Evolutionary conservation across 805 yeast species (phyloP).

Genomic region (Candida lessepsii): DNA sequence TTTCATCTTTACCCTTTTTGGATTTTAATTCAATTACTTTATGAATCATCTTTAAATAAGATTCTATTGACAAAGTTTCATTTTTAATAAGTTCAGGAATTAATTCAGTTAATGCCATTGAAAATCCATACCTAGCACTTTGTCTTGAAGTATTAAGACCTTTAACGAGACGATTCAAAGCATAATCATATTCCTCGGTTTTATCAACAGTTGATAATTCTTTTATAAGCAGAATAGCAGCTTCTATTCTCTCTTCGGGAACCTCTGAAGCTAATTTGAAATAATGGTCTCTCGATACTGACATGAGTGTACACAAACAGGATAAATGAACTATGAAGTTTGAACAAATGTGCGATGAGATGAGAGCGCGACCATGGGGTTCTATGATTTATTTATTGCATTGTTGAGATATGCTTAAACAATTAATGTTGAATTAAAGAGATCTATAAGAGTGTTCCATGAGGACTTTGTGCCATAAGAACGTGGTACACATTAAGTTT

Average conservation of each 20-base stretch:
- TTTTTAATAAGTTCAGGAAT: slow-evolving; percentile 33
- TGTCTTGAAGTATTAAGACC: slow-evolving; percentile 83
- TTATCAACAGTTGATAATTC: slow-evolving; percentile 49
- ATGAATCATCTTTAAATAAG: slow-evolving; percentile 39
- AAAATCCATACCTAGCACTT: slow-evolving; percentile 82
- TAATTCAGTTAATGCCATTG: slow-evolving; percentile 80
- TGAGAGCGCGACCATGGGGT: slow-evolving; percentile 7
- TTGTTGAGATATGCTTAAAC: slow-evolving; percentile 8
- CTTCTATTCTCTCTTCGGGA: slow-evolving; percentile 65
- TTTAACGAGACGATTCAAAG: slow-evolving; percentile 70
- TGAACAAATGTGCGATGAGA: neutral
- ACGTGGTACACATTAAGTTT: too few species aligned
- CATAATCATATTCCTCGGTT: slow-evolving; percentile 74
- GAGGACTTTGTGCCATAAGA: too few species aligned
- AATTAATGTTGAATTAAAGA: slow-evolving; percentile 7
- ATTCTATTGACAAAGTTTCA: slow-evolving; percentile 31
- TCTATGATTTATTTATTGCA: slow-evolving; percentile 4
- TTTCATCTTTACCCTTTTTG: slow-evolving; percentile 75
- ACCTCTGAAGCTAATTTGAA: slow-evolving; percentile 75
- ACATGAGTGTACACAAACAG: slow-evolving; percentile 15
- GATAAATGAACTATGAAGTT: too few species aligned
- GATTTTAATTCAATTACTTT: slow-evolving; percentile 32
- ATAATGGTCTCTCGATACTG: slow-evolving; percentile 72
- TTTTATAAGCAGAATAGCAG: slow-evolving; percentile 64
- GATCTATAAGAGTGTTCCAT: neutral